Base-by-base conservation (phyloP, 2,329 filamentous ascomycete species). In the Tolypocladium sp. region DNA sequence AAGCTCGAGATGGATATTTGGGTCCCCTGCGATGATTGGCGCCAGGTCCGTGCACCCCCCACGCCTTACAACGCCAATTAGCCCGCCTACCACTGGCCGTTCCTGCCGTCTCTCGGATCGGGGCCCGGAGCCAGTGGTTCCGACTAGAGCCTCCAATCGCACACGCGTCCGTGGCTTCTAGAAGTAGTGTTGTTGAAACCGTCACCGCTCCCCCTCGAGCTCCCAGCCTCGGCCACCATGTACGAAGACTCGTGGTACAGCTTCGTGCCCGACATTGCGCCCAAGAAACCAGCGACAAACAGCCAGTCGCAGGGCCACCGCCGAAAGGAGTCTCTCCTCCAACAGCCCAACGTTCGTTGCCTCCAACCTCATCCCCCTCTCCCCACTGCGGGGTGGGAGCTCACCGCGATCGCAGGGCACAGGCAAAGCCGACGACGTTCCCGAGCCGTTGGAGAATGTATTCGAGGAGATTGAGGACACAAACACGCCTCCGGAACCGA, bases 171-270 rank as follows among this genome's bases (percentile, higher is more conserved):
- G 56, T 60, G 68, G 68, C 69, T 68, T 71, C 64, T 66, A 62
- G 58, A 64, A 62, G 46, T 58, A 60, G 61, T 27, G 38, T 27
- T 38, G 54, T 25, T 38, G 54, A 33, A 57, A 46, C 41, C 54
- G 9, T 56, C 41, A 41, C 40, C 33, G 55, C 59, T 53, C 51
- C 59, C 44, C 25, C 57, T 38, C 58, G 57, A 53, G 38, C 57
- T 46, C 44, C 17, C 22, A 37, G 46, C 38, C 40, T n/a, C 56
- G 38, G 55, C 55, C 58, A 77, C 64, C 65, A 92, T 91, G 88
- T 90, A 90, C 72, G 90, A 93, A 74, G 90, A 93, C 73, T 86
- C 88, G 37, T 93, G 90, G 89, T 91, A 92, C 76, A 90, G 82
- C 70, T 87, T 91, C 69, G 84, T 90, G 63, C 83, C 88, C 33